Evolutionary conservation across 164 flowering plant genomes (phyloP), one percentile per base, ranked within the genome.

Genomic region (Berberis vulgaris): DNA sequence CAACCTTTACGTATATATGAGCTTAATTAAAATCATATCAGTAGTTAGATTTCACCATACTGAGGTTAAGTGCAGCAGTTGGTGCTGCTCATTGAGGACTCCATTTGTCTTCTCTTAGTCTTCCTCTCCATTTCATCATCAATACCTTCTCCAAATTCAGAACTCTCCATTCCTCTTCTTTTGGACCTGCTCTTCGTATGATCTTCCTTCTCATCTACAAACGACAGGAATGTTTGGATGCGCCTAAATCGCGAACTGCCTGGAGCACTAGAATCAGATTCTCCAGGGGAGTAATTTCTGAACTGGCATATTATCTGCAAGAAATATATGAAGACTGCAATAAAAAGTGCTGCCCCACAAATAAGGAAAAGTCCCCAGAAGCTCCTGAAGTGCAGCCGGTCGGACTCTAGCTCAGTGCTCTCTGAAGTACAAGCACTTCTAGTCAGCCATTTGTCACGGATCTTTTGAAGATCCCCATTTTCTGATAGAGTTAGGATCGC

Each of bases 401-500:
- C 78, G 0, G 84, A 74, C 4, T 74, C 80, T 6, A 67, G 13
- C n/a, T 73, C 78, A 26, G 26, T 26, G 49, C 39, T 45, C 62
- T 73, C 67, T 4, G 72, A 69, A 43, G 71, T 62, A 64, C 95
- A 89, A 54, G 64, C 57, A 3, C 56, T 72, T 43, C 61, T 76
- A 6, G 63, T 63, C 26, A 86, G 77, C 98, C 98, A 92, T 67
- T 78, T 79, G 68, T 84, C 81, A 60, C 79, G 84, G 53, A 92
- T 86, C 69, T 75, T 82, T 71, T 88, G 84, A 41, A 92, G 96
- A 9, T 83, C 82, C 0, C 98, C 97, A 43, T 78, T 82, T 69
- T 92, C 98, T 1, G 97, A 84, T 11, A 92, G 74, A 12, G 74
- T 53, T 3, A 92, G 74, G 40, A 92, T 83, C 55, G 98, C 96